Base-by-base conservation (phyloP, 2,329 filamentous ascomycete genomes). In the Bipolaris gigantea region DNA sequence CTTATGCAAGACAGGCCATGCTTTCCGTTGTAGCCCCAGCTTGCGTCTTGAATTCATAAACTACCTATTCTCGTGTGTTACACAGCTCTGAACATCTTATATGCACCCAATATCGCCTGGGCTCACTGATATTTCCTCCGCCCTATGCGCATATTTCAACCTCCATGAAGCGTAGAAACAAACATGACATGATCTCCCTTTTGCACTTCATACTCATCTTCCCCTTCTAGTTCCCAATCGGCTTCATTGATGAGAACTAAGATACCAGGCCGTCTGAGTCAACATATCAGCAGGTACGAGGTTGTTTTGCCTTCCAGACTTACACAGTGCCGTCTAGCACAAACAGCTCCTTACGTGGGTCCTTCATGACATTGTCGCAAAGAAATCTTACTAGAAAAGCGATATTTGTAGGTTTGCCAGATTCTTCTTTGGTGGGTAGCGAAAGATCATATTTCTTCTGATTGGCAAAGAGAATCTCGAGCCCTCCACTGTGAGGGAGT, bases 151-250 rank as follows among this genome's bases (percentile, higher is more conserved):
- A 5, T 16, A 19, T 11, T 11, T 40, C 66, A 97, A 56, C 94
- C 94, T 53, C 94, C 94, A 74, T 99, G 94, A 57, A 99, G 80
- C 16, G 94, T 99, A 57, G 92, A 97, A 58, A 99, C 92, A 77
- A 99, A 99, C 62, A 97, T 81, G 64, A 99, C 89, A 71, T 89
- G 93, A 78, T 99, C 94, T 54, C 86, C 84, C 57, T 80, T 76
- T 76, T 93, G 86, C 53, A 99, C 77, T 75, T 92, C 87, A 72
- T 97, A 97, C 62, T 86, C 83, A 71, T 94, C 92, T 76, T 97
- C 93, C 16, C 92, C 94, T 76, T 97, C 94, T 11, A 99, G 84
- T 75, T 97, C 94, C 94, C 94, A 99, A 74, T 99, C 94, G 23
- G 92, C 90, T 66, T 99, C 94, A 72, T 99, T 99, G 75, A 99